phyloP scores from a whole-genome alignment of 2,329 filamentous ascomycete genomes.

The Talaromyces sp. region DNA sequence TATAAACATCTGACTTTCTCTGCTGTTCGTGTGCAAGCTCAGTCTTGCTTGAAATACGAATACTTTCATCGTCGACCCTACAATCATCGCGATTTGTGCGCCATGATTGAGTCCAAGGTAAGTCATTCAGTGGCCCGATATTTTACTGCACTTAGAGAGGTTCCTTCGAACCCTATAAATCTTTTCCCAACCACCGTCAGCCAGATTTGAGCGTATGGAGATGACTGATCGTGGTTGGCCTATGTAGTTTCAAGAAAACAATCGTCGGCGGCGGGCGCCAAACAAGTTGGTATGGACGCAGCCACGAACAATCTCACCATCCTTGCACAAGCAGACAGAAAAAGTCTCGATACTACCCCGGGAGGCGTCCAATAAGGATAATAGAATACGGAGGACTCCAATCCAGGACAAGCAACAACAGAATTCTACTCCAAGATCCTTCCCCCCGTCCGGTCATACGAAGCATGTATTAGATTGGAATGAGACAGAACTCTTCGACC shows the following conservation, averaged over 20 bases:
- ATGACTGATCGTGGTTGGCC: neutral
- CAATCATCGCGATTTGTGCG: neutral
- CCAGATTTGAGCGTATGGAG: neutral
- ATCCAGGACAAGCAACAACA: neutral
- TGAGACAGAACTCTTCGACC: conserved; percentile 3
- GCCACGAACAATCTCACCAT: conserved; percentile 2
- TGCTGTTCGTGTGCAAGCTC: neutral
- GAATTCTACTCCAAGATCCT: neutral
- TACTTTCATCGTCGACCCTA: neutral
- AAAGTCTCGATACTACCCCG: neutral
- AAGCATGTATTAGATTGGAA: conserved; percentile 5
- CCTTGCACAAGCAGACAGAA: neutral
- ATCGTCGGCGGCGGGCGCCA: neutral
- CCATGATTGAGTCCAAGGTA: conserved; percentile 4
- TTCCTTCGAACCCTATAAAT: neutral
- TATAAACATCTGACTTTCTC: neutral
- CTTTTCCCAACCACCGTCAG: neutral
- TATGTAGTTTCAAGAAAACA: neutral
- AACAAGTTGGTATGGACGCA: conserved; percentile 7
- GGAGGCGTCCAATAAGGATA: neutral
- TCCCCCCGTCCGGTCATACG: neutral
- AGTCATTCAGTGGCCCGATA: neutral
- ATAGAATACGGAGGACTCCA: neutral
- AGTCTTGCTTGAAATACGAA: neutral
- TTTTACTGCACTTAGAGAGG: neutral